Percentiles rank a stretch among this genome's conserved stretches.
Conservation (phyloP, 331 rosid species). For the Spiraea crenata region DNA sequence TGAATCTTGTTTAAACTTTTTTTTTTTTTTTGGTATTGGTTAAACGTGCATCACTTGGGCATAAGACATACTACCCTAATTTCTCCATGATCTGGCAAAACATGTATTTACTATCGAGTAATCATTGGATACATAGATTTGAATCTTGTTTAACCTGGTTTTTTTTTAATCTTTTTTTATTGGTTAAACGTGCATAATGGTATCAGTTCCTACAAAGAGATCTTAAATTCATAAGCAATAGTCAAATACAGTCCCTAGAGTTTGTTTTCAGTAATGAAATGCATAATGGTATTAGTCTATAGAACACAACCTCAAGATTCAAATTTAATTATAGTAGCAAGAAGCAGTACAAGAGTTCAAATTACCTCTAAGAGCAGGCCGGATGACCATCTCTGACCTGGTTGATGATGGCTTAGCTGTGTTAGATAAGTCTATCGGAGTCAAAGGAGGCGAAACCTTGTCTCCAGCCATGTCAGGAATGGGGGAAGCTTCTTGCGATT, state of each 20-base stretch:
- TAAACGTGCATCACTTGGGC: background rate
- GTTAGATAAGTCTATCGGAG: slow-evolving; percentile 57
- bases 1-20: too few relatives aligned
- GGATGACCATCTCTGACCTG: slow-evolving; percentile 36
- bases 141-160: too few relatives aligned
- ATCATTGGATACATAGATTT: too few relatives aligned
- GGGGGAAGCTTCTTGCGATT: slow-evolving; percentile 45
- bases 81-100: too few relatives aligned
- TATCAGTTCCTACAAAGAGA: slow-evolving; percentile 4
- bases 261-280: background rate
- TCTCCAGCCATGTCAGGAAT: slow-evolving; percentile 39
- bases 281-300: background rate
- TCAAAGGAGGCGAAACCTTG: slow-evolving; percentile 61
- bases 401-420: slow-evolving; percentile 37
- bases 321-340: background rate
- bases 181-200: background rate
- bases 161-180: background rate
- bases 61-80: background rate
- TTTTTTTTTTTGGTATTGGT: background rate
- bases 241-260: background rate
- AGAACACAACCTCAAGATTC: background rate
- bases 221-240: too few relatives aligned
- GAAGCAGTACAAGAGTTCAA: slow-evolving; percentile 7
- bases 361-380: slow-evolving; percentile 59
- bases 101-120: too few relatives aligned